Conservation (phyloP, 2,329 filamentous ascomycete species). For the Claviceps africana region DNA sequence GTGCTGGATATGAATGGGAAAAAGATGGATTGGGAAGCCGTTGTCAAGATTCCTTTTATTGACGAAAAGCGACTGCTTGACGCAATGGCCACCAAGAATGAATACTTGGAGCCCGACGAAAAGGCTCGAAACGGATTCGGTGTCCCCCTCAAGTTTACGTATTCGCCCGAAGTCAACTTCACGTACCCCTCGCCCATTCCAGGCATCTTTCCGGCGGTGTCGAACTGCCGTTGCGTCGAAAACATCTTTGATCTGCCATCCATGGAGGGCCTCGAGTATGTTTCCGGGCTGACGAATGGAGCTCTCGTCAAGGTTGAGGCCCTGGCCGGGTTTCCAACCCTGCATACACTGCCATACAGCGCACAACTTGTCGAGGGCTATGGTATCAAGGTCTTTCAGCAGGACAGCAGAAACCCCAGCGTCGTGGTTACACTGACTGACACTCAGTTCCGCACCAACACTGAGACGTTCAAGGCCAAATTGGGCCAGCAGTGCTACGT, state of each 20-base stretch:
- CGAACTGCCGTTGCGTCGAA: slow-evolving; percentile 78
- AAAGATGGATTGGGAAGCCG: slow-evolving; percentile 99
- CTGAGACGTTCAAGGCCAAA: slow-evolving; percentile 60
- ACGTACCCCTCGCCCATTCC: slow-evolving; percentile 77
- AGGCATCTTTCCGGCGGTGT: slow-evolving; percentile 80
- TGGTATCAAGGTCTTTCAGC: slow-evolving; percentile 86
- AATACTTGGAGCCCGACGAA: slow-evolving; percentile 63
- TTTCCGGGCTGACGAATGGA: slow-evolving; percentile 70
- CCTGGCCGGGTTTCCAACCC: slow-evolving; percentile 83
- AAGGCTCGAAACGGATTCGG: slow-evolving; percentile 79
- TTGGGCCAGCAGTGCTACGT: slow-evolving; percentile 79
- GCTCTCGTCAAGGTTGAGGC: slow-evolving; percentile 70
- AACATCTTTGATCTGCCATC: slow-evolving; percentile 93
- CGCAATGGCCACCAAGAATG: slow-evolving; percentile 77
- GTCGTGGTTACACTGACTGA: slow-evolving; percentile 79
- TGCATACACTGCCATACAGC: slow-evolving; percentile 73
- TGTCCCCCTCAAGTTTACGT: slow-evolving; percentile 84
- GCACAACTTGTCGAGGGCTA: slow-evolving; percentile 60
- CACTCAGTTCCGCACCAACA: slow-evolving; percentile 54
- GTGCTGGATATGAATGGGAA: slow-evolving; percentile 99
- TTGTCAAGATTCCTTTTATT: slow-evolving; percentile 98
- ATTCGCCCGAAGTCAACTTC: slow-evolving; percentile 62
- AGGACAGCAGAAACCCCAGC: slow-evolving; percentile 91
- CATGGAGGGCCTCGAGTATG: slow-evolving; percentile 76
- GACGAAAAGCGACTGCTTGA: slow-evolving; percentile 73